Conservation (phyloP, 768 basidiomycete genomes). For the Chlorophyllum brunneum region DNA sequence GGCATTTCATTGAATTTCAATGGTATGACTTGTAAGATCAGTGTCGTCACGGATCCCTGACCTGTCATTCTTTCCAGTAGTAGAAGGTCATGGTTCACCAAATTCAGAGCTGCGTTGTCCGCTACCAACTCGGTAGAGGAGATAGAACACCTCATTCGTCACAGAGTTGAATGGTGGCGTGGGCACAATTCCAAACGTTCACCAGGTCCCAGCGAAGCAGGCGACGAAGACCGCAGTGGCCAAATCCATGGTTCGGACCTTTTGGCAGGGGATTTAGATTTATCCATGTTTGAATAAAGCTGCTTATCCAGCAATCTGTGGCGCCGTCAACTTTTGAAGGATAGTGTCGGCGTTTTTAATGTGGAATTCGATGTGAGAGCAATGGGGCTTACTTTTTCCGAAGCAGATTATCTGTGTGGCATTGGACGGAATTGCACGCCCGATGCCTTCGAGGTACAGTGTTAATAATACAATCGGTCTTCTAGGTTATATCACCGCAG, state of each 20-base stretch:
- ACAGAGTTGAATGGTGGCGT: slow-evolving; percentile 29
- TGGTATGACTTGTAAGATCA: slow-evolving; percentile 36
- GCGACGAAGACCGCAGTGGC: background rate
- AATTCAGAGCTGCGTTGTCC: slow-evolving; percentile 46
- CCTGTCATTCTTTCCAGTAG: slow-evolving; percentile 25
- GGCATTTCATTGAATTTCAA: slow-evolving; percentile 65
- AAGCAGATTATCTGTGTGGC: background rate
- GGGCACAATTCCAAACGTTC: slow-evolving; percentile 3
- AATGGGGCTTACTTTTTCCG: background rate
- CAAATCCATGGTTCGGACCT: background rate
- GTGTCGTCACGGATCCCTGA: slow-evolving; percentile 5
- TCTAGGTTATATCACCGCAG: slow-evolving; percentile 2
- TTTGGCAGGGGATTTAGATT: slow-evolving; percentile 5
- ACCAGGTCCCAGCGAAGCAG: background rate
- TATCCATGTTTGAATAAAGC: slow-evolving; percentile 5
- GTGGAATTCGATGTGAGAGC: background rate
- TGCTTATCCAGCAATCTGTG: background rate
- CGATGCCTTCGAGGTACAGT: background rate
- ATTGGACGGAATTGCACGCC: background rate
- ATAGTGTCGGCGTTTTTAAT: background rate
- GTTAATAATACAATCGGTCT: background rate
- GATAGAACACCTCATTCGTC: slow-evolving; percentile 39
- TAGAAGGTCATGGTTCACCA: slow-evolving; percentile 52
- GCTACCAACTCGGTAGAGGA: slow-evolving; percentile 41
- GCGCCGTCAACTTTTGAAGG: background rate